Percentiles rank a stretch among this genome's conserved stretches.
Conservation (phyloP, 257 asterid genomes). For the Solanum tarapatanum region DNA sequence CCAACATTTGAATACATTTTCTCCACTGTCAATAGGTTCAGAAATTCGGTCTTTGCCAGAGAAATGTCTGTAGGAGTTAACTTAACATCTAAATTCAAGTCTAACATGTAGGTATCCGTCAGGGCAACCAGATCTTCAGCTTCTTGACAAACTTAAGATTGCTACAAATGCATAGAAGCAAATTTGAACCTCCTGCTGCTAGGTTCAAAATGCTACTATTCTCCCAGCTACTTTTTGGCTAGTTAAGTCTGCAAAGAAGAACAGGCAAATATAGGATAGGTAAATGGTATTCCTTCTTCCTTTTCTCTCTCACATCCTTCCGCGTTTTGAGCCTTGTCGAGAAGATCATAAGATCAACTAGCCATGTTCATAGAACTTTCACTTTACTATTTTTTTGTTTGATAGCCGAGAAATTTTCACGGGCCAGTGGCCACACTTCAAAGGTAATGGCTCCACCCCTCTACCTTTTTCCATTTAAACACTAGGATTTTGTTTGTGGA, state of each 20-base stretch:
- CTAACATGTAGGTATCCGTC: not conserved
- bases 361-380: not conserved
- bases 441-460: not conserved
- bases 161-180: not conserved
- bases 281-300: not conserved
- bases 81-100: not conserved
- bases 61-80: not conserved
- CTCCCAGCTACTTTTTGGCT: not conserved
- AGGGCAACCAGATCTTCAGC: not conserved
- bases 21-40: not conserved
- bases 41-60: not conserved
- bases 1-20: not conserved
- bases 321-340: not conserved
- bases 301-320: not conserved
- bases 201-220: not conserved
- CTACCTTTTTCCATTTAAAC: not conserved
- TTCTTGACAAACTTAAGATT: not conserved
- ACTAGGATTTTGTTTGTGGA: not conserved
- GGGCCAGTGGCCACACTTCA: not conserved
- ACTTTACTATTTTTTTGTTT: not conserved
- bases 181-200: not conserved
- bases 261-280: not conserved
- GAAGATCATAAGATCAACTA: not conserved
- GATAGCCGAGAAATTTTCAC: not conserved
- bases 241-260: not conserved